Percentiles rank a stretch among this genome's conserved stretches.
phyloP scores from a whole-genome alignment of 192 early-diverging fungal species.

The Gonapodya prolifera region DNA sequence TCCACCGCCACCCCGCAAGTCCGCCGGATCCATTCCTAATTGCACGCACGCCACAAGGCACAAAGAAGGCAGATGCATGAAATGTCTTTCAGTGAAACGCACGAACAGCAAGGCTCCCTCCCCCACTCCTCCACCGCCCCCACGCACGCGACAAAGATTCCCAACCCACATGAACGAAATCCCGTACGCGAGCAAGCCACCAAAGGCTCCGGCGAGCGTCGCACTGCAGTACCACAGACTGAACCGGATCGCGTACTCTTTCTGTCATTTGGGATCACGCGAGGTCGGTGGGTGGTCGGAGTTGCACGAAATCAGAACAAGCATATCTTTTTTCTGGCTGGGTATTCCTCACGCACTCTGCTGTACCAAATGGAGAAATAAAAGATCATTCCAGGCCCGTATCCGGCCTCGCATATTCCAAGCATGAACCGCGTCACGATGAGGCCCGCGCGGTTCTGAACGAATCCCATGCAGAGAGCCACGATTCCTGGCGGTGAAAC shows the following conservation, averaged over 20 bases:
- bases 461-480: not conserved
- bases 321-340: no score
- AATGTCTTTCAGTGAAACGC: not conserved
- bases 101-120: not conserved
- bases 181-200: not conserved
- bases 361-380: constrained; percentile 8
- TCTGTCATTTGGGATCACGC: no score
- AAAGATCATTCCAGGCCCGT: not conserved
- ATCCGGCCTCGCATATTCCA: not conserved
- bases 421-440: not conserved
- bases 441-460: not conserved
- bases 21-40: not conserved
- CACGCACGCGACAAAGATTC: no score
- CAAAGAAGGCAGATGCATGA: no score
- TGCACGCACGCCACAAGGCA: no score
- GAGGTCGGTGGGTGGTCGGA: no score
- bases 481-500: not conserved
- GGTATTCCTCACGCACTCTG: no score
- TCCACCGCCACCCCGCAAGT: not conserved
- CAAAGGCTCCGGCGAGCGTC: not conserved
- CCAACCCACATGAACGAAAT: constrained; percentile 22
- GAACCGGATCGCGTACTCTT: constrained; percentile 23
- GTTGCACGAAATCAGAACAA: no score
- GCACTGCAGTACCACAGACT: constrained; percentile 27
- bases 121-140: not conserved